A percentile compares a stretch with the other conserved stretches of the same genome.
Evolutionary conservation across 2,329 filamentous ascomycete genomes (phyloP).

Genomic region (Coniella lustricola): DNA sequence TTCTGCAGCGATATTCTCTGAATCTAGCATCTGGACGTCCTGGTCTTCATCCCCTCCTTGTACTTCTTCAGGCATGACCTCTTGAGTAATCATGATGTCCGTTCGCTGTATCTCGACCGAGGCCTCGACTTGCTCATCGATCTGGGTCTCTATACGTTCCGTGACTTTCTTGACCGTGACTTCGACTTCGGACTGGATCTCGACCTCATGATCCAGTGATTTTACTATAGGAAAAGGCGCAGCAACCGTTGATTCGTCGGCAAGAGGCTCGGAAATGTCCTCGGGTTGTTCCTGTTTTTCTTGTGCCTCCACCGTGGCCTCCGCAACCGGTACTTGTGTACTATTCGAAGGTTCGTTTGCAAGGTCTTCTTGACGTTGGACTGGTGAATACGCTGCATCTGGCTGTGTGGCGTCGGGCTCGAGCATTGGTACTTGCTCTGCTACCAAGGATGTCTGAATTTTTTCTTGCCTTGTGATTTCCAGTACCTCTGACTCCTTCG

Average conservation of each 20-base stretch:
- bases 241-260: too few relatives aligned
- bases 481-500: too few relatives aligned
- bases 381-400: neutral
- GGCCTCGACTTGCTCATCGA: neutral
- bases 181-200: neutral
- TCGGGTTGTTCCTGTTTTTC: too few relatives aligned
- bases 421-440: neutral
- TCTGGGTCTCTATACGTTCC: conserved; percentile 3
- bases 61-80: neutral
- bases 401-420: neutral
- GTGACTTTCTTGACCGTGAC: conserved; percentile 4
- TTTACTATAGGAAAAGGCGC: too few relatives aligned
- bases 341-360: neutral
- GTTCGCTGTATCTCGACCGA: conserved; percentile 1
- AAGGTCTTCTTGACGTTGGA: neutral
- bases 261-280: too few relatives aligned
- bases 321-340: too few relatives aligned
- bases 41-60: too few relatives aligned
- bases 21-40: neutral
- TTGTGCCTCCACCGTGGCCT: too few relatives aligned
- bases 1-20: neutral
- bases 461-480: too few relatives aligned
- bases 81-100: neutral
- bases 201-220: neutral
- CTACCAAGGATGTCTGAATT: neutral